phyloP scores from a whole-genome alignment of 768 basidiomycete genomes.

The Panellus pusillus region DNA sequence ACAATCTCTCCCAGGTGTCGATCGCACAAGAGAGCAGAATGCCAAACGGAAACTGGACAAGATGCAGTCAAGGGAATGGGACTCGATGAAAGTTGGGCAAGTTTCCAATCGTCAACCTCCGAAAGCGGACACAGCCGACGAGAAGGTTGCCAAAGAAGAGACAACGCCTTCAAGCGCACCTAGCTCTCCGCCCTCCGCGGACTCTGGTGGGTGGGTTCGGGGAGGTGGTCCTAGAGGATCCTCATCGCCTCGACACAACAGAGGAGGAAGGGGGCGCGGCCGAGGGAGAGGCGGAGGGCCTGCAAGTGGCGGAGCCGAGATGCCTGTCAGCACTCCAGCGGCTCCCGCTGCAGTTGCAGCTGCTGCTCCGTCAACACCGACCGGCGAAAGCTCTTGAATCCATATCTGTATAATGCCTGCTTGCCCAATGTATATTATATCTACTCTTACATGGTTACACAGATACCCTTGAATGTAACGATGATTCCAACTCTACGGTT shows the following conservation, averaged over 20 bases:
- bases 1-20: slow-evolving; percentile 36
- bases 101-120: slow-evolving; percentile 13
- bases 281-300: slow-evolving; percentile 26
- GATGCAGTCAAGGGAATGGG: slow-evolving; percentile 79
- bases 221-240: slow-evolving; percentile 32
- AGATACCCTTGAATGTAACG: slow-evolving; percentile 2
- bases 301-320: slow-evolving; percentile 1
- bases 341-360: not conserved
- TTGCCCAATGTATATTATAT: not conserved
- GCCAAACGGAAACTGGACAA: slow-evolving; percentile 83
- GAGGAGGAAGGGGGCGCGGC: slow-evolving; percentile 38
- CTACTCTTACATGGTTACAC: not conserved
- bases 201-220: slow-evolving; percentile 29
- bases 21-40: slow-evolving; percentile 75
- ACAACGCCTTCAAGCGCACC: slow-evolving; percentile 4
- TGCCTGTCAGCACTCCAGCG: not conserved
- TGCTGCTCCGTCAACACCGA: not conserved
- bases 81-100: slow-evolving; percentile 61
- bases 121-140: slow-evolving; percentile 10
- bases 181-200: slow-evolving; percentile 10
- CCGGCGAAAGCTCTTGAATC: not conserved
- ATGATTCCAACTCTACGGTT: not conserved
- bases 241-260: slow-evolving; percentile 29
- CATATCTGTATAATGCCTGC: not conserved
- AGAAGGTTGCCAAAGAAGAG: slow-evolving; percentile 6